A percentile compares a stretch with the other conserved stretches of the same genome.
Evolutionary conservation across 768 basidiomycete species (phyloP).

Genomic region (Nevesoporus exiguus): DNA sequence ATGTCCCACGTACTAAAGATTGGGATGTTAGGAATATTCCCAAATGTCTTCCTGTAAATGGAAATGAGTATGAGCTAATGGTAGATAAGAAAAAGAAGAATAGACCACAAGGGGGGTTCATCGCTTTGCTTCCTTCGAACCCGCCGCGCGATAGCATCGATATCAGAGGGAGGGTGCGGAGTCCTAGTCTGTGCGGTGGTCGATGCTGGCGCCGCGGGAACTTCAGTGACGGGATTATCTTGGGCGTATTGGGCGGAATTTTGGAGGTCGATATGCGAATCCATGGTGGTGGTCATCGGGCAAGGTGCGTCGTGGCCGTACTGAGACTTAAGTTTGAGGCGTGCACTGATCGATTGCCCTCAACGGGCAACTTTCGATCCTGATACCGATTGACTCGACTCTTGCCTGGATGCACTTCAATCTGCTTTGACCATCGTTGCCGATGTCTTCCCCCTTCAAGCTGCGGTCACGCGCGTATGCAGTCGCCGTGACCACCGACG

Average conservation of each 20-base stretch:
- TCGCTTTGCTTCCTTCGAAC: not conserved
- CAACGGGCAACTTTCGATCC: not conserved
- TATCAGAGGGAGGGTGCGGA: not conserved
- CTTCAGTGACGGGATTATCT: not conserved
- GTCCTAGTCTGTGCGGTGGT: not conserved
- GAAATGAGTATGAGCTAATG: not conserved
- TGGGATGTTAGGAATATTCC: conserved; percentile 21
- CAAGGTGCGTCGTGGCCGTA: not conserved
- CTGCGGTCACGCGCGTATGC: too few relatives aligned
- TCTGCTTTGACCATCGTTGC: too few relatives aligned
- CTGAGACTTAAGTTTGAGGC: not conserved
- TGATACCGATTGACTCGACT: too few relatives aligned
- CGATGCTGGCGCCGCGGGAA: not conserved
- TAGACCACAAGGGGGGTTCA: not conserved
- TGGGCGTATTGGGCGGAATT: not conserved
- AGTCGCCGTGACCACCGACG: too few relatives aligned
- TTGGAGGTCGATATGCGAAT: not conserved
- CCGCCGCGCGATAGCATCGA: not conserved
- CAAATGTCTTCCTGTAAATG: conserved; percentile 20
- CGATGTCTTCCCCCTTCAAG: too few relatives aligned
- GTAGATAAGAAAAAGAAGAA: not conserved
- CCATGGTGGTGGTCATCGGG: conserved; percentile 20
- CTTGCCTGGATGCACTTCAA: too few relatives aligned
- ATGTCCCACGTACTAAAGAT: conserved; percentile 19
- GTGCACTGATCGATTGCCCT: not conserved